These are phyloP conservation scores for Tympanopsis confertula DNA, from an alignment of 2,329 filamentous ascomycete species.

Conservation along the genomic window DNA sequence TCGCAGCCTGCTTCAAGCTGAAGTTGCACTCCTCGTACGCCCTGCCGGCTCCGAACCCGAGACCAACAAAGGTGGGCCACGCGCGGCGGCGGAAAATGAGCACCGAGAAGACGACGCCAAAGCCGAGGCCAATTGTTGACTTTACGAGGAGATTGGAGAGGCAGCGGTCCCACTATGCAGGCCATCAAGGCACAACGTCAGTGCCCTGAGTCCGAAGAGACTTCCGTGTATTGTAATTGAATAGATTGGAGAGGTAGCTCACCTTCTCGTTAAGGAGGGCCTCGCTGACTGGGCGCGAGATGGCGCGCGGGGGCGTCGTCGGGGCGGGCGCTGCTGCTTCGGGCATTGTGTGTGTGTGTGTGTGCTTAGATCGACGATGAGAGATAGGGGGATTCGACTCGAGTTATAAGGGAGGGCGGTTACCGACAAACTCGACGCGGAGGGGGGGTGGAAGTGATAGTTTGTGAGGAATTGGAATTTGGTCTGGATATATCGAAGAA, in stretches of 20 bases:
- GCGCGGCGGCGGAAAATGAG: constrained; percentile 95
- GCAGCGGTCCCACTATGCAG: constrained; percentile 99
- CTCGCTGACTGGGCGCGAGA: constrained; percentile 86
- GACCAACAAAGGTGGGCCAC: constrained; percentile 90
- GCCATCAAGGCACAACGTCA: constrained; percentile 4
- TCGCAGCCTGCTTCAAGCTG: constrained; percentile 51
- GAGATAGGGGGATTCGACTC: too few species aligned
- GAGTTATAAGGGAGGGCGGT: too few species aligned
- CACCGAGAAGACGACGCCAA: constrained; percentile 97
- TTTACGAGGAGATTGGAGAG: constrained; percentile 96
- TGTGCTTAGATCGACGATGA: too few species aligned
- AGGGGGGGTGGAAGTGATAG: too few species aligned
- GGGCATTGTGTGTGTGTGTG: too few species aligned
- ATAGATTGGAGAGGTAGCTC: constrained; percentile 14
- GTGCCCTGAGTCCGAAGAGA: not conserved
- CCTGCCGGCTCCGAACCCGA: constrained; percentile 88
- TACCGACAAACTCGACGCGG: too few species aligned
- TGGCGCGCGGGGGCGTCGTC: constrained; percentile 48
- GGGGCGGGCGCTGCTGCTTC: too few species aligned
- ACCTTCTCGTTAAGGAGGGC: constrained; percentile 99
- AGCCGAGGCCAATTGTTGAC: constrained; percentile 86
- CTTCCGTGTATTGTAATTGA: not conserved
- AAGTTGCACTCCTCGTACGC: constrained; percentile 98
- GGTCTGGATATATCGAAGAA: too few species aligned
- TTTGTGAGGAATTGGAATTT: too few species aligned